Evolutionary conservation across 2,329 filamentous ascomycete genomes (phyloP).

Genomic region (Uncinocarpus reesii): DNA sequence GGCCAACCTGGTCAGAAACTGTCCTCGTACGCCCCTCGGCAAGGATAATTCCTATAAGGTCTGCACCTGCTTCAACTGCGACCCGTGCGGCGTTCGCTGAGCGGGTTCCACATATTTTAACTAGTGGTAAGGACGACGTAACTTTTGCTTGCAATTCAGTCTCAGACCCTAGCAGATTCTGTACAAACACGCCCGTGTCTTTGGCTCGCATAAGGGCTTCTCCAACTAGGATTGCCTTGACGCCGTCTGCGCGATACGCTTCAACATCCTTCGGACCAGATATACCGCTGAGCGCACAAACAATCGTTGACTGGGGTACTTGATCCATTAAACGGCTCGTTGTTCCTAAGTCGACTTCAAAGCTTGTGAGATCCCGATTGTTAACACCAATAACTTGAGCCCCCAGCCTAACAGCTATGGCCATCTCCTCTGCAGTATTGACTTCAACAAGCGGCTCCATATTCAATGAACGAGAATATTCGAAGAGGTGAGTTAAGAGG

Average conservation of each 20-base stretch:
- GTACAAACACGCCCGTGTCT: constrained; percentile 73
- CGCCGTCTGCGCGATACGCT: constrained; percentile 76
- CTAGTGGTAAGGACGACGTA: constrained; percentile 45
- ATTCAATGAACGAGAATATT: constrained; percentile 76
- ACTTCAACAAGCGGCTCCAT: constrained; percentile 99
- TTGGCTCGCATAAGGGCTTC: constrained; percentile 91
- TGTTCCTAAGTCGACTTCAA: constrained; percentile 90
- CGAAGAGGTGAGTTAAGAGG: constrained; percentile 66
- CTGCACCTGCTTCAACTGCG: constrained; percentile 77
- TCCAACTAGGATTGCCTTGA: constrained; percentile 86
- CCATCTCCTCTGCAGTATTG: constrained; percentile 89
- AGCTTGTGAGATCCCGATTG: constrained; percentile 91
- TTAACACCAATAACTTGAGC: constrained; percentile 93
- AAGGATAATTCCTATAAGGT: constrained; percentile 86
- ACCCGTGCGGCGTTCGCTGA: constrained; percentile 67
- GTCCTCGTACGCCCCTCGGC: constrained; percentile 71
- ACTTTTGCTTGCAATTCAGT: constrained; percentile 19
- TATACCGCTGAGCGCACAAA: constrained; percentile 92
- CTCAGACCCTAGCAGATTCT: constrained; percentile 60
- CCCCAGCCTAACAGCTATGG: constrained; percentile 71
- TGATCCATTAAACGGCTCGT: constrained; percentile 79
- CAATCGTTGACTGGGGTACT: constrained; percentile 73
- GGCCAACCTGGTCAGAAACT: constrained; percentile 66
- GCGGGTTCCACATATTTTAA: constrained; percentile 93
- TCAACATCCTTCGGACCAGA: constrained; percentile 78